Evolutionary conservation across 352 stramenopile genomes (phyloP), one percentile per base, ranked within the genome.

Genomic region (Globisporangium takayamanum): DNA sequence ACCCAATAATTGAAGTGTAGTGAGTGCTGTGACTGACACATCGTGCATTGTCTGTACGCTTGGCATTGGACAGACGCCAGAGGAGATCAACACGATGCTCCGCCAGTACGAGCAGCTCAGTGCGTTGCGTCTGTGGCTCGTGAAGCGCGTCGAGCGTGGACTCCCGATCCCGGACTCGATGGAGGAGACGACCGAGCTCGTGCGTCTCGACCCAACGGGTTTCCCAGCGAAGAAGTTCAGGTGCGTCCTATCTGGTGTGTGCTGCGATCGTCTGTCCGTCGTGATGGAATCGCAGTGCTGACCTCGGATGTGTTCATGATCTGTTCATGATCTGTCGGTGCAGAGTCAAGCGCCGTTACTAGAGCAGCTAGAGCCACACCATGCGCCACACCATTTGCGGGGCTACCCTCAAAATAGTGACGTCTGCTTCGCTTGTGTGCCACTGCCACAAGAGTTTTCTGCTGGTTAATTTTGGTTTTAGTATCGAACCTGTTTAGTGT

Each of bases 51-150:
- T 2, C 37, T 25, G 5, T 36, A 26, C n/a, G 3, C 18, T 8
- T 48, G n/a, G 2, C 0, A 11, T 61, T 20, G 18, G 20, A 20
- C 50, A 92, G 83, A 84, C 77, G 12, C 65, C 84, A 6, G 84
- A 92, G 63, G 80, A 94, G 55, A 89, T 94, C 67, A 94, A 94
- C 69, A 89, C 82, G 64, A 87, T 92, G 79, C 59, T 94, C 26
- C 80, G 81, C 59, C 78, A 91, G 58, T 94, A 90, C 68, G 83
- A 92, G 56, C 85, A 94, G 66, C 63, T 94, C 28, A 76, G 71
- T 36, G 78, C 78, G 26, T 68, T 94, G 42, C 85, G 76, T 55
- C 63, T 80, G 63, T 94, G 85, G 85, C 74, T 94, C 22, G 59
- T 75, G 50, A 92, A 93, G 72, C 85, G 85, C 33, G 84, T 91